A percentile compares a stretch with the other conserved stretches of the same genome.
Conservation (phyloP, 2,329 filamentous ascomycete species). For the Fusarium tuaranense region DNA sequence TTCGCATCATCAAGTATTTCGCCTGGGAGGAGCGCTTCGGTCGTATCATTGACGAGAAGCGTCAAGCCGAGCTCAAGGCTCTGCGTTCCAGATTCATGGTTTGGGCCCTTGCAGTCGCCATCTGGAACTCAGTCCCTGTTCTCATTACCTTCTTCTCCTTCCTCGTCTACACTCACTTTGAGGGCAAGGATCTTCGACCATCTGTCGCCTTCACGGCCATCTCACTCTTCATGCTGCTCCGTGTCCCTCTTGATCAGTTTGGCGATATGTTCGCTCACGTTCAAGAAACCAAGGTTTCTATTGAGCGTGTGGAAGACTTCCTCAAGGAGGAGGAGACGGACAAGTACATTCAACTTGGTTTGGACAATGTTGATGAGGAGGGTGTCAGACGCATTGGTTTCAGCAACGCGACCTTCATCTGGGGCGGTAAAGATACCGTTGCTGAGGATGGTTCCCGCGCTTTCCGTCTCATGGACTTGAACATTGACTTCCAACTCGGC, state of each 20-base stretch:
- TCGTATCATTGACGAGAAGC: slow-evolving; percentile 88
- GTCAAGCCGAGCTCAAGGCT: slow-evolving; percentile 80
- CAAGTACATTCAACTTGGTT: slow-evolving; percentile 87
- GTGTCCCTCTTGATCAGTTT: slow-evolving; percentile 93
- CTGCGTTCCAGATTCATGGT: slow-evolving; percentile 87
- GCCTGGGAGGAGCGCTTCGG: slow-evolving; percentile 96
- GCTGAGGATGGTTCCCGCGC: slow-evolving; percentile 75
- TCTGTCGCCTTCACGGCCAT: slow-evolving; percentile 96
- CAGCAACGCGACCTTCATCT: slow-evolving; percentile 85
- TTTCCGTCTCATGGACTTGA: slow-evolving; percentile 85
- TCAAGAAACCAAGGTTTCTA: slow-evolving; percentile 95
- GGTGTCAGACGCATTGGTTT: slow-evolving; percentile 86
- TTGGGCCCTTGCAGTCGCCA: slow-evolving; percentile 90
- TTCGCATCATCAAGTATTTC: slow-evolving; percentile 99
- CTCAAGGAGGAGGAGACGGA: slow-evolving; percentile 94
- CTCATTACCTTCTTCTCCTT: slow-evolving; percentile 98
- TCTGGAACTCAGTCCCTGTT: slow-evolving; percentile 96
- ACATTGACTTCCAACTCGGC: slow-evolving; percentile 85
- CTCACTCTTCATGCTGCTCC: slow-evolving; percentile 93
- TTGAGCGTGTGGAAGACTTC: slow-evolving; percentile 96
- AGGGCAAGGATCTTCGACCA: slow-evolving; percentile 88
- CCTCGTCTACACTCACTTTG: slow-evolving; percentile 89
- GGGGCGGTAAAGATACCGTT: slow-evolving; percentile 78
- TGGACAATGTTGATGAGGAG: slow-evolving; percentile 75
- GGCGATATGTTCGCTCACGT: slow-evolving; percentile 99